A percentile compares a stretch with the other conserved stretches of the same genome.
These are phyloP conservation scores for Multifurca ochricompacta DNA, from an alignment of 768 basidiomycete genomes.

Conservation along the genomic window DNA sequence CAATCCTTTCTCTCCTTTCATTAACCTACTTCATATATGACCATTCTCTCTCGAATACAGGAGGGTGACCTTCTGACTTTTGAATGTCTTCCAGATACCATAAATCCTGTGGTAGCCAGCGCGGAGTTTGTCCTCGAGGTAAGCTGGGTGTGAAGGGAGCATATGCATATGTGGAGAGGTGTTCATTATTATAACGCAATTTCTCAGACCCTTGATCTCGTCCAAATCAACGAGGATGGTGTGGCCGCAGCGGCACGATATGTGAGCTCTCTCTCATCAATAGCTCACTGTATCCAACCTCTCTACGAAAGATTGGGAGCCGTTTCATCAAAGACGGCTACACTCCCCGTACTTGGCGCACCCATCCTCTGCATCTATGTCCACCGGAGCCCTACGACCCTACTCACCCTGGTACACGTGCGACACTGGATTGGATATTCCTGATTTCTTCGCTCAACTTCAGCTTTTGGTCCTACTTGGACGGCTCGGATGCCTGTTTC, in stretches of 20 bases:
- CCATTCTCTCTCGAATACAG: conserved; percentile 9
- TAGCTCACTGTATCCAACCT: background rate
- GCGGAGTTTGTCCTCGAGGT: conserved; percentile 21
- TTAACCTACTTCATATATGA: conserved; percentile 2
- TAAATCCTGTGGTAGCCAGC: conserved; percentile 18
- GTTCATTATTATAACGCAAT: background rate
- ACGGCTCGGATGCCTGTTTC: conserved; percentile 52
- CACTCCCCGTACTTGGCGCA: conserved; percentile 75
- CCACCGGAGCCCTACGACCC: conserved; percentile 58
- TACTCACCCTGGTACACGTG: conserved; percentile 39
- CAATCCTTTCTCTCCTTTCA: background rate
- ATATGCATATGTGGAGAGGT: background rate
- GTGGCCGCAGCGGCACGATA: conserved; percentile 18
- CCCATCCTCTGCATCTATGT: conserved; percentile 64
- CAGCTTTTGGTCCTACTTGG: conserved; percentile 78
- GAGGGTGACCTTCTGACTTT: conserved; percentile 1
- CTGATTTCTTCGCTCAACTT: conserved; percentile 82
- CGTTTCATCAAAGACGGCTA: conserved; percentile 58
- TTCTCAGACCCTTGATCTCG: conserved; percentile 24
- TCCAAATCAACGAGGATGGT: conserved; percentile 23
- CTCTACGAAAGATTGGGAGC: conserved; percentile 45
- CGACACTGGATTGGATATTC: conserved; percentile 74
- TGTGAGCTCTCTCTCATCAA: background rate
- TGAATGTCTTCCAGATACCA: background rate
- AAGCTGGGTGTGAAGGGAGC: background rate